Evolutionary conservation across 73 alveolate species (phyloP).

Genomic region (Paramecium tetraurelia): DNA sequence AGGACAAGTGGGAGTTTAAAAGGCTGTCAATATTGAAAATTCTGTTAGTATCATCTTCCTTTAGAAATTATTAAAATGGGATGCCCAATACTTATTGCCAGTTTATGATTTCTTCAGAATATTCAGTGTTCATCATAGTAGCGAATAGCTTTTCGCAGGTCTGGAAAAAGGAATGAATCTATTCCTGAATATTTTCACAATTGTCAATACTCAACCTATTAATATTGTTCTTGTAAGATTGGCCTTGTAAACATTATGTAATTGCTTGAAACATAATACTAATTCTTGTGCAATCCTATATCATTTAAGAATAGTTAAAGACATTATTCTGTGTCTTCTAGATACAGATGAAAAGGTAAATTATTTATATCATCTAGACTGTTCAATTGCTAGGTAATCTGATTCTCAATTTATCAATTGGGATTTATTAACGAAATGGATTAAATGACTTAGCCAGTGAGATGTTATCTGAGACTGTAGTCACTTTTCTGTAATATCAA

Average conservation of each 20-base stretch:
- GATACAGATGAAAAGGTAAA: constrained; percentile 26
- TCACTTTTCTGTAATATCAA: neutral
- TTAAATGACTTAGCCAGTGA: constrained; percentile 4
- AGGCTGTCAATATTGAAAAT: constrained; percentile 79
- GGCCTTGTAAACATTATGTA: constrained; percentile 13
- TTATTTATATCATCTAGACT: neutral
- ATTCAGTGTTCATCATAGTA: constrained; percentile 79
- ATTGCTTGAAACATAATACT: neutral
- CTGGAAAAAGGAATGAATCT: constrained; percentile 41
- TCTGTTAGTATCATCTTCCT: constrained; percentile 70
- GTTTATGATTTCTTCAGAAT: constrained; percentile 91
- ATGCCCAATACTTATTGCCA: constrained; percentile 87
- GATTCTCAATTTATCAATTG: neutral
- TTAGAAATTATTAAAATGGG: constrained; percentile 87
- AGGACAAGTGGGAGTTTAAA: constrained; percentile 67
- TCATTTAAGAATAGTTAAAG: neutral
- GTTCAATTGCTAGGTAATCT: neutral
- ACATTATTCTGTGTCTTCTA: neutral
- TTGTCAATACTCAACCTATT: neutral
- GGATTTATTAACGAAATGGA: neutral
- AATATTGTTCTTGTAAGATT: neutral
- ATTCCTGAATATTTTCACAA: neutral
- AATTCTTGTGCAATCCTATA: neutral
- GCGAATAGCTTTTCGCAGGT: constrained; percentile 52
- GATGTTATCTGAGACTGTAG: neutral